These are phyloP conservation scores for Leishmania lainsoni DNA, from an alignment of 208 protist species.

Conservation along the genomic window DNA sequence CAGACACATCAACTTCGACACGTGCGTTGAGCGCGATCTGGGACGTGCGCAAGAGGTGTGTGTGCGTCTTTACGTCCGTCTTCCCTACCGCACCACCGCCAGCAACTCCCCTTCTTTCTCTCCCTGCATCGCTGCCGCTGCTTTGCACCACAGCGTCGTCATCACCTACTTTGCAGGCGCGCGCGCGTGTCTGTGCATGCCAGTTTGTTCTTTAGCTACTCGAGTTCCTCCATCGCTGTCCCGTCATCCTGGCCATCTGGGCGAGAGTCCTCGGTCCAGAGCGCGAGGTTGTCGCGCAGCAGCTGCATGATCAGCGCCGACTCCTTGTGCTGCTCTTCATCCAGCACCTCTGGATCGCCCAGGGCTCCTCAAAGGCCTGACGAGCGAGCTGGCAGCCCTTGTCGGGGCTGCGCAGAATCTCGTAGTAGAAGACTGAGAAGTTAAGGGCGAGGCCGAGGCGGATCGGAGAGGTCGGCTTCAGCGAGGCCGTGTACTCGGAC, in stretches of 20 bases:
- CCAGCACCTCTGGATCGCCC: slow-evolving; percentile 96
- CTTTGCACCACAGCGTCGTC: neutral
- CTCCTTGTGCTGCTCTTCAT: slow-evolving; percentile 99
- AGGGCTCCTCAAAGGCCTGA: slow-evolving; percentile 98
- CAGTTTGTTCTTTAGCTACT: slow-evolving; percentile 49
- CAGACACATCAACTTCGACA: slow-evolving; percentile 7
- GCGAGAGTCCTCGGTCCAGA: slow-evolving; percentile 96
- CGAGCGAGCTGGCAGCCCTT: slow-evolving; percentile 97
- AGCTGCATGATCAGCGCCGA: slow-evolving; percentile 99
- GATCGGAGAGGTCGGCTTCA: slow-evolving; percentile 96
- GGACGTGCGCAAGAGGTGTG: neutral
- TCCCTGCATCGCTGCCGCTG: neutral
- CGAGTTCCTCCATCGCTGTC: slow-evolving; percentile 87
- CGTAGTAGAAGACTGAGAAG: slow-evolving; percentile 99
- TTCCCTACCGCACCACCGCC: neutral
- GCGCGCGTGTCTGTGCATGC: neutral
- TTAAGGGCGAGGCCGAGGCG: slow-evolving; percentile 99
- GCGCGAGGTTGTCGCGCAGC: slow-evolving; percentile 98
- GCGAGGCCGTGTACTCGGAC: slow-evolving; percentile 73
- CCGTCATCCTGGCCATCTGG: slow-evolving; percentile 81
- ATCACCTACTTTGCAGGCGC: neutral
- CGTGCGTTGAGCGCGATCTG: neutral
- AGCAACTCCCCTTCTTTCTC: neutral
- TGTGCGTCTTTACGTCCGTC: neutral
- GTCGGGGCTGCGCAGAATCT: slow-evolving; percentile 98